Conservation (phyloP, 495 filamentous ascomycete species). For the Penicillium nucicola region DNA sequence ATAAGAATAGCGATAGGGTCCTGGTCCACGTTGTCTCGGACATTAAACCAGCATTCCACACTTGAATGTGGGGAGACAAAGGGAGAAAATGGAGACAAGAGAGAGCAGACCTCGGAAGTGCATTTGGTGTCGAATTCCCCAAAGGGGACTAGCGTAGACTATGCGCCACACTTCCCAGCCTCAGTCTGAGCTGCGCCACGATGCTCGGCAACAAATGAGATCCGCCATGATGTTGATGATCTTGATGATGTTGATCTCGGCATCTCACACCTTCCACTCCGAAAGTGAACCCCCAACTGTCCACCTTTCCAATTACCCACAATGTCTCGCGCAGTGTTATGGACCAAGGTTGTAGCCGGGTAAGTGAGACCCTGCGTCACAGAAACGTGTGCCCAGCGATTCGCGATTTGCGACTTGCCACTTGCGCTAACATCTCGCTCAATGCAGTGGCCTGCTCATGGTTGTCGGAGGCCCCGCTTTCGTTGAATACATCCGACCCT, state of each 20-base stretch:
- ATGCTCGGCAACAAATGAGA: slow-evolving; percentile 17
- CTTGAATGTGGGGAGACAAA: slow-evolving; percentile 1
- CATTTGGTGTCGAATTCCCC: not conserved
- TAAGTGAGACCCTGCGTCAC: slow-evolving; percentile 28
- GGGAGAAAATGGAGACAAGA: too few relatives aligned
- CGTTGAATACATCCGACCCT: slow-evolving; percentile 74
- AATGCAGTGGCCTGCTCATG: slow-evolving; percentile 59
- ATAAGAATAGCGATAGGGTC: too few relatives aligned
- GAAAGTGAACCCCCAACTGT: not conserved
- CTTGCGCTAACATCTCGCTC: slow-evolving; percentile 11
- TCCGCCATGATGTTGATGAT: slow-evolving; percentile 20
- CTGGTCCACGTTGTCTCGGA: too few relatives aligned
- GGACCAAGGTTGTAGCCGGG: slow-evolving; percentile 53
- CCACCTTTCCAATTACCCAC: slow-evolving; percentile 8
- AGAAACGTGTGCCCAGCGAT: too few relatives aligned
- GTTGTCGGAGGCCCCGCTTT: slow-evolving; percentile 83
- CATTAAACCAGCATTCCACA: not conserved
- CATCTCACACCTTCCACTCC: not conserved
- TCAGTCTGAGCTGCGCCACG: slow-evolving; percentile 14
- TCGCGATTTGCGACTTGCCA: too few relatives aligned
- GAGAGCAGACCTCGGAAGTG: too few relatives aligned
- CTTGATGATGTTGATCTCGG: slow-evolving; percentile 19
- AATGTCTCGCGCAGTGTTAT: slow-evolving; percentile 52
- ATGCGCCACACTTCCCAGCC: slow-evolving; percentile 5
- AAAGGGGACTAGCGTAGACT: not conserved